Evolutionary conservation across 1,284 basidiomycete species (phyloP), one percentile per base, ranked within the genome.

Genomic region (Phellopilus nigrolimitatus): DNA sequence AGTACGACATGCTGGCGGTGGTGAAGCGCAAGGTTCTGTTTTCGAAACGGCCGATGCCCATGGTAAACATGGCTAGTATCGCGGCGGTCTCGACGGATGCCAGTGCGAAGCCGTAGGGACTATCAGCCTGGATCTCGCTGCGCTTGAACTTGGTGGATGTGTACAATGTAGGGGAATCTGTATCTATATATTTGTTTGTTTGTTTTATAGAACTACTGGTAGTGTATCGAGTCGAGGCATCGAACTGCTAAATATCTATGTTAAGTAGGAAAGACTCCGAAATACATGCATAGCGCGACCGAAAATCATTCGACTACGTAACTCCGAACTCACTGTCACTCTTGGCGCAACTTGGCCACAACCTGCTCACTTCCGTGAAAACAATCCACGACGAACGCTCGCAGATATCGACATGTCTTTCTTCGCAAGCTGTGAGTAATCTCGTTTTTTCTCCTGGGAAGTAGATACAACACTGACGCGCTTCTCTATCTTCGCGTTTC

Each of bases 1-100:
- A 60, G 24, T 82, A 78, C 69, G 70, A 77, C 31, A 67, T 80
- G 22, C 58, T 68, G 1, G 80, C 82, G 0, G 68, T 89, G 30
- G 80, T 90, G 47, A 87, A 80, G 64, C 78, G 79, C 55, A 92
- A 92, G 64, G 81, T 91, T 31, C 72, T 88, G 8, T 90, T 90
- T 61, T 74, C 84, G 30, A 88, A 84, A 62, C 70, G 88, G 39
- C 87, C 84, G 0, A 87, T 85, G 74, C 86, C 85, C 1, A 72
- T 88, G 36, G 74, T 71, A 15, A 39, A 54, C 22, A 43, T 34
- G 27, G 12, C 67, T 30, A 61, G 60, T 15, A 17, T 15, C 9
- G n/a, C 36, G 13, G 17, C 47, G 30, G 15, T 31, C 42, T n/a
- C 40, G 24, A 27, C 41, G n/a, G 41, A 51, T 28, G 17, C 12